These are phyloP conservation scores for Daldinia concentrica DNA, from an alignment of 495 filamentous ascomycete genomes.

Conservation along the genomic window DNA sequence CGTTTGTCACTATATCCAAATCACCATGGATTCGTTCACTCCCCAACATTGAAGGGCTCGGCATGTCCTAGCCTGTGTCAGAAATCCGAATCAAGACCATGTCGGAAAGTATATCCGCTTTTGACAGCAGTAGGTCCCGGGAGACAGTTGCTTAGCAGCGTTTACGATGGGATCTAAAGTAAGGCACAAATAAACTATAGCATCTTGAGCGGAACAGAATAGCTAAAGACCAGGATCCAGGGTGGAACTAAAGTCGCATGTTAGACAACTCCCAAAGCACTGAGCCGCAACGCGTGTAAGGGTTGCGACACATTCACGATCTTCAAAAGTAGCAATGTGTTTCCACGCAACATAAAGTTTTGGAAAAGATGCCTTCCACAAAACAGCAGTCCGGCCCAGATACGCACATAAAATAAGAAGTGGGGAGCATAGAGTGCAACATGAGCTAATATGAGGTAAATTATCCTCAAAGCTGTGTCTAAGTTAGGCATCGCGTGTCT, in stretches of 20 bases:
- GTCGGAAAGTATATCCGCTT: not conserved
- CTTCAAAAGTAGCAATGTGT: not conserved
- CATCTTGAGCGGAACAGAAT: not conserved
- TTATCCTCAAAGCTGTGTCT: not conserved
- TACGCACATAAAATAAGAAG: not conserved
- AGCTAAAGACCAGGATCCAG: not conserved
- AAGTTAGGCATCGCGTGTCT: not conserved
- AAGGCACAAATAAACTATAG: not conserved
- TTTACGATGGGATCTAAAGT: not conserved
- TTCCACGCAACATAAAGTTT: constrained; percentile 7
- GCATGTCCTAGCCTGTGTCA: not conserved
- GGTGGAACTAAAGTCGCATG: not conserved
- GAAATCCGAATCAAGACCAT: not conserved
- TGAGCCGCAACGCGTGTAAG: not conserved
- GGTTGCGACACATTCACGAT: not conserved
- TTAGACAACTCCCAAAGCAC: not conserved
- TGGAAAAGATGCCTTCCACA: not conserved
- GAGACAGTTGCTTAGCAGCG: not conserved
- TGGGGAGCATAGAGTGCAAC: not conserved
- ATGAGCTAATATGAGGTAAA: constrained; percentile 19
- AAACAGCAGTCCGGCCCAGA: not conserved
- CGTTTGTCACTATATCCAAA: not conserved
- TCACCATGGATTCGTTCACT: not conserved
- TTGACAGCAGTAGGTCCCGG: not conserved
- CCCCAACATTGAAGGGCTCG: not conserved